Evolutionary conservation across 176 grass and related monocot genomes (phyloP).

Genomic region (Zoysia pacifica): DNA sequence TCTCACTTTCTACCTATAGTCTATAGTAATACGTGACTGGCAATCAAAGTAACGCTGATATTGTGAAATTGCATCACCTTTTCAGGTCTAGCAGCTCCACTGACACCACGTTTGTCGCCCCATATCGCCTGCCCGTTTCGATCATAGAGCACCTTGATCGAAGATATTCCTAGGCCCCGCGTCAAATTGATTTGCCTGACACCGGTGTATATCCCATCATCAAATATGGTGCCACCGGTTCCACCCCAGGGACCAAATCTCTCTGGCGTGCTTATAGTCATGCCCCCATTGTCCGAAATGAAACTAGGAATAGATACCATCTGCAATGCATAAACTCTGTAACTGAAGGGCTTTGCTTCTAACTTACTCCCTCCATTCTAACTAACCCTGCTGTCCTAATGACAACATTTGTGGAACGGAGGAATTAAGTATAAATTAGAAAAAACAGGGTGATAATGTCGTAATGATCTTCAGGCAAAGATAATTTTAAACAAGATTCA

Average conservation of each 20-base stretch:
- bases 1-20: not conserved
- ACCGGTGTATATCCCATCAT: conserved; percentile 85
- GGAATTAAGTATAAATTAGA: too few species aligned
- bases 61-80: conserved; percentile 51
- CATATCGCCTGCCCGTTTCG: conserved; percentile 86
- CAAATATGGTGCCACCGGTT: conserved; percentile 87
- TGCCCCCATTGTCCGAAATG: conserved; percentile 52
- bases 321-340: conserved; percentile 41
- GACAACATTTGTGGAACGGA: too few species aligned
- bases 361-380: too few species aligned
- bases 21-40: not conserved
- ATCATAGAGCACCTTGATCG: conserved; percentile 82
- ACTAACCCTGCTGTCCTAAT: too few species aligned
- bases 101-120: conserved; percentile 77
- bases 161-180: conserved; percentile 58
- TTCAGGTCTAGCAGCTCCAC: conserved; percentile 59
- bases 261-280: conserved; percentile 50
- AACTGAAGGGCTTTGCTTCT: not conserved
- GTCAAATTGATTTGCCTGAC: conserved; percentile 80
- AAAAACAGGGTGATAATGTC: not conserved
- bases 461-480: not conserved
- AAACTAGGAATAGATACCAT: conserved; percentile 64
- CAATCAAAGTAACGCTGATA: conserved; percentile 3
- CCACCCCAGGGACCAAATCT: conserved; percentile 94
- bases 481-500: conserved; percentile 2